Conservation (phyloP, 148 eudicot genomes). For the Limonium bicolor region DNA sequence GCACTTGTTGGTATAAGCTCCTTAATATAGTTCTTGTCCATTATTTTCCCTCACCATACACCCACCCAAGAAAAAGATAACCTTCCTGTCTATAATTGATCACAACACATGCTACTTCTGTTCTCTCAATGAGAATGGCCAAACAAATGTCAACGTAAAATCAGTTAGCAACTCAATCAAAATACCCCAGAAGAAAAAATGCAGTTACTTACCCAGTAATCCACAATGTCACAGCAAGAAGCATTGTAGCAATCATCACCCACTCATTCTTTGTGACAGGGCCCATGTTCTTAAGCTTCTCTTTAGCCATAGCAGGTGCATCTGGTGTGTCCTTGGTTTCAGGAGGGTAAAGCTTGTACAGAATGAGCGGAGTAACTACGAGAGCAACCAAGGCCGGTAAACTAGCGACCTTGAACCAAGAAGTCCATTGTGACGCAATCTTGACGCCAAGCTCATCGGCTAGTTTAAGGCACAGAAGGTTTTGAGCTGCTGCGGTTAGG, state of each 20-base stretch:
- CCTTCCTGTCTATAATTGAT: too few species aligned
- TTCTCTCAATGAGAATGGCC: too few species aligned
- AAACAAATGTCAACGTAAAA: too few species aligned
- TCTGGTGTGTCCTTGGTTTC: conserved; percentile 89
- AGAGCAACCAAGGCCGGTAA: conserved; percentile 65
- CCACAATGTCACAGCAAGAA: conserved; percentile 92
- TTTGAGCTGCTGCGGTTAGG: conserved; percentile 99
- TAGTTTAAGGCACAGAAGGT: conserved; percentile 78
- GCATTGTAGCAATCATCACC: conserved; percentile 93
- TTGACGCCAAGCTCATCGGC: conserved; percentile 89
- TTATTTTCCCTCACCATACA: too few species aligned
- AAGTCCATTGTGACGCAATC: conserved; percentile 66
- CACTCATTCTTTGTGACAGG: conserved; percentile 86
- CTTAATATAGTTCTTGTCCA: too few species aligned
- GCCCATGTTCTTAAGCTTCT: conserved; percentile 67
- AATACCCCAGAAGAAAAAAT: too few species aligned
- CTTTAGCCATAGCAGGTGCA: conserved; percentile 83
- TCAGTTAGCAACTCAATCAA: too few species aligned
- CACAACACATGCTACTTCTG: too few species aligned
- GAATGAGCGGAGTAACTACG: conserved; percentile 52
- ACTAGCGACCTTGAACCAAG: conserved; percentile 83
- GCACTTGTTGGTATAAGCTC: too few species aligned
- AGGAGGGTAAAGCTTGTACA: conserved; percentile 83
- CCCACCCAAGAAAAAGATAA: too few species aligned
- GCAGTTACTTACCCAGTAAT: conserved; percentile 71